phyloP scores from a whole-genome alignment of 1,284 basidiomycete species.

The Ceratobasidium sp. region DNA sequence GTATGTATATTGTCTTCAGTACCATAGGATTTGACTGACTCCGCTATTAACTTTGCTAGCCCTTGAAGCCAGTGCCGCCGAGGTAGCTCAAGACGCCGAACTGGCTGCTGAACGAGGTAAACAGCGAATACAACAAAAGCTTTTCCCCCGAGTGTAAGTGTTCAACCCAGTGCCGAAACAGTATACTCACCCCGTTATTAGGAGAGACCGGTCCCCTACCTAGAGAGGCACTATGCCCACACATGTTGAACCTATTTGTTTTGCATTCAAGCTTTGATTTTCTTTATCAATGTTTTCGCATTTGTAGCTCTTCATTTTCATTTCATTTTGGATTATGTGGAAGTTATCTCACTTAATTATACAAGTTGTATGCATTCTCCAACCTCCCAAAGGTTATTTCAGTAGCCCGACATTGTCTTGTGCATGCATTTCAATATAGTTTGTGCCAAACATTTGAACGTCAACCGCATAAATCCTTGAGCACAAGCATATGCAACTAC shows the following conservation, averaged over 20 bases:
- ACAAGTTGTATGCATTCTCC: neutral
- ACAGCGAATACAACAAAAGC: conserved; percentile 18
- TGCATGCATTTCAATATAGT: neutral
- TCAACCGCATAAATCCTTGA: too few species aligned
- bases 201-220: conserved; percentile 29
- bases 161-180: neutral
- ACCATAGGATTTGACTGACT: neutral
- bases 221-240: neutral
- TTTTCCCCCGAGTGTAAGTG: conserved; percentile 28
- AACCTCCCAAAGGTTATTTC: neutral
- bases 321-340: neutral
- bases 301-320: conserved; percentile 36
- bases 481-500: too few species aligned
- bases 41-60: neutral
- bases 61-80: conserved; percentile 20
- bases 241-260: neutral
- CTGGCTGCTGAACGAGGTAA: conserved; percentile 23
- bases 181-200: neutral
- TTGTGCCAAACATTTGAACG: too few species aligned
- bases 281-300: conserved; percentile 13
- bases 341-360: conserved; percentile 18
- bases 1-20: neutral
- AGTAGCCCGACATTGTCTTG: neutral
- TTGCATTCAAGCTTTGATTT: conserved; percentile 5
- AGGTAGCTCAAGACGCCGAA: conserved; percentile 33